phyloP scores from a whole-genome alignment of 345 rosid genomes.

The Populus simonii region DNA sequence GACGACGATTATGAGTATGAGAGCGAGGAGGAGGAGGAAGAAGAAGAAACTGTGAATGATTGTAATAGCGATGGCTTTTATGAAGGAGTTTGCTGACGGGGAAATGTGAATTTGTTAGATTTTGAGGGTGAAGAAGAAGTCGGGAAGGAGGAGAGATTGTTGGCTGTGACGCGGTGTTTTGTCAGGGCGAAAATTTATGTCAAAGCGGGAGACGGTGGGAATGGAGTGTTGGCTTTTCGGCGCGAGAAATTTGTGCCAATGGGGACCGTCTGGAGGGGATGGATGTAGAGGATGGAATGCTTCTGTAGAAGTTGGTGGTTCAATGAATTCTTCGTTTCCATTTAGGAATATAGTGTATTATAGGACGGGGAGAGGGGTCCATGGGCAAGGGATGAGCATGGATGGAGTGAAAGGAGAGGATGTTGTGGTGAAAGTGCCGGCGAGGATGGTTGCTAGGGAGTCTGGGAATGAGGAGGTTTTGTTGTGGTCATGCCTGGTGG shows the following conservation, averaged over 20 bases:
- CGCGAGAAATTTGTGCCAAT: constrained; percentile 79
- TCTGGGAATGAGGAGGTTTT: constrained; percentile 72
- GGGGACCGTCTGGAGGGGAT: constrained; percentile 95
- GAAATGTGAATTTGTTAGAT: constrained; percentile 26
- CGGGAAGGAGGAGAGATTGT: constrained; percentile 83
- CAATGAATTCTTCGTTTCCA: constrained; percentile 81
- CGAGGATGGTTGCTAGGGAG: constrained; percentile 75
- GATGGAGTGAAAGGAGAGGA: constrained; percentile 77
- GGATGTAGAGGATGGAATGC: constrained; percentile 95
- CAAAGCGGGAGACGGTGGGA: constrained; percentile 87
- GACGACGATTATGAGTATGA: constrained; percentile 25
- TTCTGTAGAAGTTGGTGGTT: constrained; percentile 67
- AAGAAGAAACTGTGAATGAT: constrained; percentile 23
- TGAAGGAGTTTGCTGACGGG: constrained; percentile 7
- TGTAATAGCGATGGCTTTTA: constrained; percentile 8
- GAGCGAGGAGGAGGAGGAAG: constrained; percentile 27
- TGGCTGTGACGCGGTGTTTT: constrained; percentile 93
- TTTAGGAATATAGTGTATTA: constrained; percentile 82
- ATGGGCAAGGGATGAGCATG: constrained; percentile 75
- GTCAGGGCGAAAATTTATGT: constrained; percentile 78
- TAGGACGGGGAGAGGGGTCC: constrained; percentile 74
- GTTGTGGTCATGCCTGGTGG: constrained; percentile 85
- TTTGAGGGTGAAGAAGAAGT: constrained; percentile 38
- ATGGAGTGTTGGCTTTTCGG: constrained; percentile 88
- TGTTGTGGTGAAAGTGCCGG: constrained; percentile 80